These are phyloP conservation scores for Apiospora marii DNA, from an alignment of 2,329 filamentous ascomycete species.

Conservation along the genomic window DNA sequence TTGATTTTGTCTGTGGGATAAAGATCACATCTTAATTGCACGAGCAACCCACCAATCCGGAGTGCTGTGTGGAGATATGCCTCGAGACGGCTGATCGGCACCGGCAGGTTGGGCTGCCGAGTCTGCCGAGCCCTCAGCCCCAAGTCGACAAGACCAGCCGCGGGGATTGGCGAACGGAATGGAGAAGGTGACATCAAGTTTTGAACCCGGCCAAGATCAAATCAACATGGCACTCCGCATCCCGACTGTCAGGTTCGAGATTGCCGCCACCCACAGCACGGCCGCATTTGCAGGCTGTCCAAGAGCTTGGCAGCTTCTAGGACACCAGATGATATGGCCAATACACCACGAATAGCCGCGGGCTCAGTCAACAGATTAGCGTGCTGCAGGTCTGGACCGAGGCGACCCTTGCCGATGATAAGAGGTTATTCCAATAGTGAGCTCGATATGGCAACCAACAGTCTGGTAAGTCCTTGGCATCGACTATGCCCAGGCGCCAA, in stretches of 20 bases:
- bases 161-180: background rate
- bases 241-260: background rate
- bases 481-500: background rate
- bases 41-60: background rate
- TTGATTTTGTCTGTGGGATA: too few relatives aligned
- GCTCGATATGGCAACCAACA: background rate
- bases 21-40: background rate
- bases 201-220: background rate
- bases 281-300: too few relatives aligned
- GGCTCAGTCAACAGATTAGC: too few relatives aligned
- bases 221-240: background rate
- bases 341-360: too few relatives aligned
- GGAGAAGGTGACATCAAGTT: background rate
- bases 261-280: background rate
- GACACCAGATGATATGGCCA: background rate
- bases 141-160: background rate
- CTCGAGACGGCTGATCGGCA: background rate
- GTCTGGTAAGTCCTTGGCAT: background rate
- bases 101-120: background rate
- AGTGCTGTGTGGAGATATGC: background rate
- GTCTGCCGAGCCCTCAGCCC: constrained; percentile 1
- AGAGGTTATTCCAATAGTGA: too few relatives aligned
- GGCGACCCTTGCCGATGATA: background rate
- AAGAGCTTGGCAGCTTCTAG: background rate
- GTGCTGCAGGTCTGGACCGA: too few relatives aligned